Percentiles rank a stretch among this genome's conserved stretches.
Conservation (phyloP, 495 filamentous ascomycete species). For the Jackrogersella minutella region DNA sequence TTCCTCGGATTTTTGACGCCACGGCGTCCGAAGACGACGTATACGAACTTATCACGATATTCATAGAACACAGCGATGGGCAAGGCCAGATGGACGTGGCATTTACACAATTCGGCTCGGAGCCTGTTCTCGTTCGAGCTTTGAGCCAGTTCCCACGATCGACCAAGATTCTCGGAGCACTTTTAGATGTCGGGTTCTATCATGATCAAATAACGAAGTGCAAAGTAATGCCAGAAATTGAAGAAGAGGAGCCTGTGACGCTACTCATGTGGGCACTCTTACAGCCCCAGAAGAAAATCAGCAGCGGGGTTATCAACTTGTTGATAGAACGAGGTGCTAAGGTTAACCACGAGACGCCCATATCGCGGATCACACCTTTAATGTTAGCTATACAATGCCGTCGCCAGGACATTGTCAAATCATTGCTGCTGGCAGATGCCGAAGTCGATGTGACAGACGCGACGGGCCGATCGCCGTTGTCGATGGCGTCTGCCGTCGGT, state of each 20-base stretch:
- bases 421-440: slow-evolving; percentile 53
- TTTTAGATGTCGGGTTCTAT: slow-evolving; percentile 58
- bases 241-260: slow-evolving; percentile 52
- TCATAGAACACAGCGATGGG: slow-evolving; percentile 52
- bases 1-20: slow-evolving; percentile 53
- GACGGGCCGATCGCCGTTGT: slow-evolving; percentile 55
- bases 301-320: slow-evolving; percentile 52
- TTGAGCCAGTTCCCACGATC: slow-evolving; percentile 56
- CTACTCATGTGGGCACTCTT: slow-evolving; percentile 57
- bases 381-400: slow-evolving; percentile 56
- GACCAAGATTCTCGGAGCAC: slow-evolving; percentile 48
- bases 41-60: slow-evolving; percentile 49
- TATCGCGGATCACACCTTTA: slow-evolving; percentile 56
- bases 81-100: slow-evolving; percentile 54
- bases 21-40: slow-evolving; percentile 48
- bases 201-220: slow-evolving; percentile 51
- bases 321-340: slow-evolving; percentile 55
- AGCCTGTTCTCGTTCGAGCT: slow-evolving; percentile 54
- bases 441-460: slow-evolving; percentile 55
- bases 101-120: slow-evolving; percentile 40
- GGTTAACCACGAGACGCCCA: slow-evolving; percentile 53
- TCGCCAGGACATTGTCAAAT: slow-evolving; percentile 54
- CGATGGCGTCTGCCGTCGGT: slow-evolving; percentile 56
- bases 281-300: slow-evolving; percentile 60
- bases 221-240: slow-evolving; percentile 47